These are phyloP conservation scores for Vicia villosa DNA, from an alignment of 306 rosid species.

Conservation along the genomic window DNA sequence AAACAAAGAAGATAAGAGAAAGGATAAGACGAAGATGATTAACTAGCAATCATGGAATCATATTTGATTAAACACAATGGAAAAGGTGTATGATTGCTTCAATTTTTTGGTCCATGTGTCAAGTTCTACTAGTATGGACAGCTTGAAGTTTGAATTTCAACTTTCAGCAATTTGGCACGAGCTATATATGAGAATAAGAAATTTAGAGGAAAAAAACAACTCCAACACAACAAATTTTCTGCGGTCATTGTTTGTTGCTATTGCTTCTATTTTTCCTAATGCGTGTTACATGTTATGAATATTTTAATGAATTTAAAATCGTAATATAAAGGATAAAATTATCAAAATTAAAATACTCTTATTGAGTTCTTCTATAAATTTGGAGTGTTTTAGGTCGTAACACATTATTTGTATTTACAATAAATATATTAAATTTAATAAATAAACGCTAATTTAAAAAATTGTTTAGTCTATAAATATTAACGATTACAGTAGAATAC, in stretches of 20 bases:
- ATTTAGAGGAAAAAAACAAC: not conserved
- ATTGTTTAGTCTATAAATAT: too few relatives aligned
- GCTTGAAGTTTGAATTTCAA: conserved; percentile 14
- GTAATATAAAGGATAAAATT: too few relatives aligned
- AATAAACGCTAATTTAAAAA: too few relatives aligned
- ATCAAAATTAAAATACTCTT: too few relatives aligned
- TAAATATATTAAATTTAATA: too few relatives aligned
- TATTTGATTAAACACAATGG: not conserved
- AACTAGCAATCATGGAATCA: not conserved
- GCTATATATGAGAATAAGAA: conserved; percentile 8
- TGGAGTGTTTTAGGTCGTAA: too few relatives aligned
- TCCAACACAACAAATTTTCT: not conserved
- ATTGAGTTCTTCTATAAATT: too few relatives aligned
- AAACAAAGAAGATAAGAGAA: not conserved
- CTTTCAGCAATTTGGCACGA: conserved; percentile 13
- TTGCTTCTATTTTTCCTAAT: too few relatives aligned
- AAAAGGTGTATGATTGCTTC: not conserved
- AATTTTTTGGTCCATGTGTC: conserved; percentile 3
- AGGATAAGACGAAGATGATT: not conserved
- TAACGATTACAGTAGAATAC: too few relatives aligned
- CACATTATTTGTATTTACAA: too few relatives aligned
- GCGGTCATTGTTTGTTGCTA: too few relatives aligned
- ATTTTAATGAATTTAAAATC: not conserved
- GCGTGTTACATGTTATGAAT: not conserved
- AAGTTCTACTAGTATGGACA: not conserved